A percentile compares a stretch with the other conserved stretches of the same genome.
Evolutionary conservation across 768 basidiomycete genomes (phyloP).

Genomic region (Psilocybe cyanescens): DNA sequence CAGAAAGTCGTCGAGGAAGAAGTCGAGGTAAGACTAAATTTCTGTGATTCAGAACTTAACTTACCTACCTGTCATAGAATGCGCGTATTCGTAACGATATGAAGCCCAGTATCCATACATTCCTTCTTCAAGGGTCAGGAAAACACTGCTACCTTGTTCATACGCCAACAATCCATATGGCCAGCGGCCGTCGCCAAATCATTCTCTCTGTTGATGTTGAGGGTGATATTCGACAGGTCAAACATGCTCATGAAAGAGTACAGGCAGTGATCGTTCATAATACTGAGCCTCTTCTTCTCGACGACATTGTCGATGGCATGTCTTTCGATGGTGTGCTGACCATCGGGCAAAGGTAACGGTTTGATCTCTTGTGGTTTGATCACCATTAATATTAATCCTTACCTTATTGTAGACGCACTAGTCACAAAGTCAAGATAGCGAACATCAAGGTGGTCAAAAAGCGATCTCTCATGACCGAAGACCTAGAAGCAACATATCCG

Average conservation of each 20-base stretch:
- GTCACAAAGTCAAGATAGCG: constrained; percentile 19
- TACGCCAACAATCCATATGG: constrained; percentile 36
- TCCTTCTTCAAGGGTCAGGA: constrained; percentile 39
- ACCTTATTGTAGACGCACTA: neutral
- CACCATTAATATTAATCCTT: neutral
- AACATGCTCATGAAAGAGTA: neutral
- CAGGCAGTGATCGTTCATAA: constrained; percentile 1
- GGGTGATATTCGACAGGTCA: neutral
- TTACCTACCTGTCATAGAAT: neutral
- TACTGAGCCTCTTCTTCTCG: neutral
- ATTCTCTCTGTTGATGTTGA: constrained; percentile 33
- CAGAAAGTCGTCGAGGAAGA: constrained; percentile 35
- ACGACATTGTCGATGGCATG: neutral
- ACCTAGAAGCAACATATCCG: constrained; percentile 32
- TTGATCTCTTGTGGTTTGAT: neutral
- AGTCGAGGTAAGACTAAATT: constrained; percentile 10
- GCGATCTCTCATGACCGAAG: constrained; percentile 27
- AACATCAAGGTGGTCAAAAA: constrained; percentile 35
- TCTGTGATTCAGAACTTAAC: neutral
- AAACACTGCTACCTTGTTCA: constrained; percentile 33
- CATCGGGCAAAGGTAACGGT: neutral
- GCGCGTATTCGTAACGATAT: constrained; percentile 30
- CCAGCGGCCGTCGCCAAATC: constrained; percentile 38
- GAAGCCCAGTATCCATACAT: constrained; percentile 31
- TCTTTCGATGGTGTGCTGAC: neutral